Base-by-base conservation (phyloP, 2,329 filamentous ascomycete genomes). In the Claviceps humidiphila region DNA sequence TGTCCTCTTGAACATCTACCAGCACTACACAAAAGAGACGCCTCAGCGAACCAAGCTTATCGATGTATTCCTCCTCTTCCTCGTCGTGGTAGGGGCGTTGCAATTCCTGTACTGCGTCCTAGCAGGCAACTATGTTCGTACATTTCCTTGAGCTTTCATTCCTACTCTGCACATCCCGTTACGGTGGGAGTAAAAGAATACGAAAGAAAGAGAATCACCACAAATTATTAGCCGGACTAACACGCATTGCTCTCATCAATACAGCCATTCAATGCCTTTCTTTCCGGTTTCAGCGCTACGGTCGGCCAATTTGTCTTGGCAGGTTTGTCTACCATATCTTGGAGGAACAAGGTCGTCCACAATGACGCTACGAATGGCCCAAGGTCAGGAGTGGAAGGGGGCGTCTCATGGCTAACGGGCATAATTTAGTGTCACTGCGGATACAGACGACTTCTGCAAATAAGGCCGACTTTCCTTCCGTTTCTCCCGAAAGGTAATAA, bases 291-390 rank as follows among this genome's bases (percentile, higher is more conserved):
- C 74, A 84, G 82, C 56, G 89, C 91, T 16, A 93, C 91, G 1
- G 91, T 98, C 57, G 93, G 93, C 56, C 93, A 98, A 68, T 98
- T 98, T 68, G 93, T 98, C 57, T 81, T 98, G 60, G 96, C 93
- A 49, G 88, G 89, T 75, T 83, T 64, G 73, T 74, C 38, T n/a
- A 13, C 41, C 24, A 4, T 26, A 48, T 11, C 17, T 42, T 47
- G 4, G 46, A 6, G 46, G 5, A 14, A 4, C 5, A 45, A 6
- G 13, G 17, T 1, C 8, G 8, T 34, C 30, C 30, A 34, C 3
- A 34, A 34, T 11, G 30, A 4, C 30, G 30, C 30, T 11, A 30
- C 9, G 30, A 34, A 34, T 34, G 30, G 30, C 9, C 30, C 9
- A 34, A 34, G 30, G 30, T 34, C 30, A 34, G 30, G 30, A 34